A percentile compares a stretch with the other conserved stretches of the same genome.
Evolutionary conservation across 2,329 filamentous ascomycete species (phyloP).

Genomic region (Pseudogymnoascus sp.): DNA sequence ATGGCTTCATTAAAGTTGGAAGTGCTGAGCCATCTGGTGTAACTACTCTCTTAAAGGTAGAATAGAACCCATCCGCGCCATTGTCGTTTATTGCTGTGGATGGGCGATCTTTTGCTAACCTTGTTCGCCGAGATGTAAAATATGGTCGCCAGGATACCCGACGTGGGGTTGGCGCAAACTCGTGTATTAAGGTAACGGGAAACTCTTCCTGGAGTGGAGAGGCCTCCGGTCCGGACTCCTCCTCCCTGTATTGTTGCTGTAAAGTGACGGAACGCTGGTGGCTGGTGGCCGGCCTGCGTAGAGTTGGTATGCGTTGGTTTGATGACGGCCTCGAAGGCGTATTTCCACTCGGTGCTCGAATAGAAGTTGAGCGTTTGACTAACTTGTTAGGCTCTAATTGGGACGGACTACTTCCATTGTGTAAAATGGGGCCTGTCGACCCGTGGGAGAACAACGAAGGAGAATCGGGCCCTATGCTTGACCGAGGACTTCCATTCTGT

Average conservation of each 20-base stretch:
- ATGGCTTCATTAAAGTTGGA: slow-evolving; percentile 28
- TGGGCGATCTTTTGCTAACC: slow-evolving; percentile 23
- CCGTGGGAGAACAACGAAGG: slow-evolving; percentile 61
- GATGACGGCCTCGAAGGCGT: slow-evolving; percentile 42
- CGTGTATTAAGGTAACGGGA: slow-evolving; percentile 16
- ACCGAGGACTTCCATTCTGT: slow-evolving; percentile 56
- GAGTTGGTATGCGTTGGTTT: slow-evolving; percentile 54
- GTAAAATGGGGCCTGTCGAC: slow-evolving; percentile 58
- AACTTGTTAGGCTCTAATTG: slow-evolving; percentile 64
- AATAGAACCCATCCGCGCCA: slow-evolving; percentile 18
- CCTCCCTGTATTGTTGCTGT: slow-evolving; percentile 40
- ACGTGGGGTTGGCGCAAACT: slow-evolving; percentile 17
- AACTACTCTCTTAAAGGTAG: slow-evolving; percentile 26
- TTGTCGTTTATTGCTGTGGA: slow-evolving; percentile 24
- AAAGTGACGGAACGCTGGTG: slow-evolving; percentile 69
- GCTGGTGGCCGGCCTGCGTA: slow-evolving; percentile 70
- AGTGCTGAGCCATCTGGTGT: slow-evolving; percentile 20
- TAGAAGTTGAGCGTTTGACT: slow-evolving; percentile 63
- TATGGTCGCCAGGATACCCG: slow-evolving; percentile 26
- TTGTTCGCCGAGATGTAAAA: slow-evolving; percentile 28
- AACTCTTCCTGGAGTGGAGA: slow-evolving; percentile 9
- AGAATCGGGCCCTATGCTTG: slow-evolving; percentile 58
- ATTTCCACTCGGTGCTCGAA: slow-evolving; percentile 39
- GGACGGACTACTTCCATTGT: slow-evolving; percentile 28
- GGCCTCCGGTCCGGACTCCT: slow-evolving; percentile 18